A percentile compares a stretch with the other conserved stretches of the same genome.
Evolutionary conservation across 345 rosid genomes (phyloP).

Genomic region (Corymbia maculata): DNA sequence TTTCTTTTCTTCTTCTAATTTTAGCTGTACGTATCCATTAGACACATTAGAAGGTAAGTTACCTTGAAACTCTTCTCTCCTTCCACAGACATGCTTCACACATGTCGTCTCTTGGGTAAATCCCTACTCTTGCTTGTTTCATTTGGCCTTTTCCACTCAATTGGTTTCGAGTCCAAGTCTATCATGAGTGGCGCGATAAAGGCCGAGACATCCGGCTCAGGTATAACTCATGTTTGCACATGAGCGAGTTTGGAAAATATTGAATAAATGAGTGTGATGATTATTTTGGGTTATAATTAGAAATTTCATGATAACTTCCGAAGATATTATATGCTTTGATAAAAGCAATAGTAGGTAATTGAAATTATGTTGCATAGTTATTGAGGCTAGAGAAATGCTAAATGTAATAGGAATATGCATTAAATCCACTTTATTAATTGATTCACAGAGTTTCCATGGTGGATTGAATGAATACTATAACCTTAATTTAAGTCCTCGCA

Average conservation of each 20-base stretch:
- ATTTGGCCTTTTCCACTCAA: too few species aligned
- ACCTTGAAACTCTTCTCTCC: too few species aligned
- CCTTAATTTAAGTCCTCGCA: fast-evolving
- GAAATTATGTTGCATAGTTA: background rate
- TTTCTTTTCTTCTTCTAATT: too few species aligned
- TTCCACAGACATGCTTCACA: fast-evolving
- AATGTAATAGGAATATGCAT: background rate
- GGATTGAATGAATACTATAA: background rate
- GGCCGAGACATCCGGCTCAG: background rate
- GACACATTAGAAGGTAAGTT: too few species aligned
- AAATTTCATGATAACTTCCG: background rate
- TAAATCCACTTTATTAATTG: background rate
- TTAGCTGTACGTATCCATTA: too few species aligned
- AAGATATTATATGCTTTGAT: background rate
- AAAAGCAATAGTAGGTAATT: background rate
- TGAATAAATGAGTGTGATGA: background rate
- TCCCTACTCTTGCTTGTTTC: too few species aligned
- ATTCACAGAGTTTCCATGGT: background rate
- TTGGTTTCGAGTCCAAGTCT: too few species aligned
- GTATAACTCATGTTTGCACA: background rate
- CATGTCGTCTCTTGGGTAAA: too few species aligned
- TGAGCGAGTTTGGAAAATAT: background rate
- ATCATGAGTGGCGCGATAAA: too few species aligned
- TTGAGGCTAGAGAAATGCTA: background rate
- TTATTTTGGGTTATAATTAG: background rate